Evolutionary conservation across 345 rosid genomes (phyloP).

Genomic region (Sonneratia caseolaris): DNA sequence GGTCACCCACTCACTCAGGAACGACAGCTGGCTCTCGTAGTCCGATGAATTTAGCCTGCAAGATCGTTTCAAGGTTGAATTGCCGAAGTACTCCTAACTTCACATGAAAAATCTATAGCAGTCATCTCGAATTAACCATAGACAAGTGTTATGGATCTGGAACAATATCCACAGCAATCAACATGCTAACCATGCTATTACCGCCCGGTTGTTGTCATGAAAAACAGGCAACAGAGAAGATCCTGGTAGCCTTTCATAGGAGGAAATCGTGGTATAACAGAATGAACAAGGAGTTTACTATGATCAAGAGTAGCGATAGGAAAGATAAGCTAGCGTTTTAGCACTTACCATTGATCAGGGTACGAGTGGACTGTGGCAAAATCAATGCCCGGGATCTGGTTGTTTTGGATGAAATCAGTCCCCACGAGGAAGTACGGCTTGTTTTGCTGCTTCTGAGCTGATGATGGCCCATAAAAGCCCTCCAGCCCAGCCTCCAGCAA

Average conservation of each 20-base stretch:
- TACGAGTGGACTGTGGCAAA: conserved; percentile 58
- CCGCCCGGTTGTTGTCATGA: no score
- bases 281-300: no score
- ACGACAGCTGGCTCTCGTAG: conserved; percentile 30
- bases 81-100: not conserved
- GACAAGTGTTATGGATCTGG: no score
- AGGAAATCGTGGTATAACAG: no score
- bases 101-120: no score
- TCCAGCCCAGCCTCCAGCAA: conserved; percentile 50
- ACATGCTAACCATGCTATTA: no score
- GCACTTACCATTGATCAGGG: conserved; percentile 62
- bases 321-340: no score
- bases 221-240: no score
- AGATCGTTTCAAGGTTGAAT: not conserved
- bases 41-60: conserved; percentile 34
- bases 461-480: conserved; percentile 49
- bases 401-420: conserved; percentile 55
- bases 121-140: no score
- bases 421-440: conserved; percentile 46
- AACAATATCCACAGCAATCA: no score
- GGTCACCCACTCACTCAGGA: conserved; percentile 38
- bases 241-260: no score
- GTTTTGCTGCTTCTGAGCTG: conserved; percentile 40
- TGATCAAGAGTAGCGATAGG: no score
- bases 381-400: conserved; percentile 47